Evolutionary conservation across 495 filamentous ascomycete genomes (phyloP).

Genomic region (Ramalina intermedia): DNA sequence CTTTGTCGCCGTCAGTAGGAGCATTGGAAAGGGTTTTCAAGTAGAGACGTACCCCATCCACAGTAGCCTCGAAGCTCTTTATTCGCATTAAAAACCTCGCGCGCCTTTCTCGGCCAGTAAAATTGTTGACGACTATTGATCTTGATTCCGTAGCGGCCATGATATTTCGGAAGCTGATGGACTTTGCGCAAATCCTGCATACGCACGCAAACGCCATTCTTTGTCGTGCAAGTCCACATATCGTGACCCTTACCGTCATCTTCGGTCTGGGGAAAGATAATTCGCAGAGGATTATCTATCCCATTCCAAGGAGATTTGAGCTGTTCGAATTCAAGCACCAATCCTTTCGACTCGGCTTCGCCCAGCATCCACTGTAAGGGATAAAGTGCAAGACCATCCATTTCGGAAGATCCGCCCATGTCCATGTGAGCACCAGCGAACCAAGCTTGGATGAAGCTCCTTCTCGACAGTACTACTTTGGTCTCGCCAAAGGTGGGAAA

Average conservation of each 20-base stretch:
- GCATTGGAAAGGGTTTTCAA: background rate
- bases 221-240: conserved; percentile 5
- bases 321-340: conserved; percentile 7
- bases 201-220: conserved; percentile 13
- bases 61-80: conserved; percentile 12
- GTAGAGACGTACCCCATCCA: conserved; percentile 2
- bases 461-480: background rate
- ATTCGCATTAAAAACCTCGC: conserved; percentile 4
- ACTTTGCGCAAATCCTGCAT: conserved; percentile 18
- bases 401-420: conserved; percentile 26
- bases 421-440: conserved; percentile 38
- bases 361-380: conserved; percentile 25
- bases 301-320: background rate
- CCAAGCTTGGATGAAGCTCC: conserved; percentile 31
- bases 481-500: conserved; percentile 12
- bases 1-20: background rate
- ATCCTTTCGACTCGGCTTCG: conserved; percentile 15
- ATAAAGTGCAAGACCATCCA: conserved; percentile 22
- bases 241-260: background rate
- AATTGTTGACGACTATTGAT: background rate
- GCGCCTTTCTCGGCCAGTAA: conserved; percentile 1
- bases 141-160: background rate
- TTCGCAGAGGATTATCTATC: conserved; percentile 9
- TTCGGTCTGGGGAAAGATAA: background rate
- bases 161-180: conserved; percentile 5